Evolutionary conservation across 129 eudicot genomes (phyloP).

Genomic region (Centella asiatica): DNA sequence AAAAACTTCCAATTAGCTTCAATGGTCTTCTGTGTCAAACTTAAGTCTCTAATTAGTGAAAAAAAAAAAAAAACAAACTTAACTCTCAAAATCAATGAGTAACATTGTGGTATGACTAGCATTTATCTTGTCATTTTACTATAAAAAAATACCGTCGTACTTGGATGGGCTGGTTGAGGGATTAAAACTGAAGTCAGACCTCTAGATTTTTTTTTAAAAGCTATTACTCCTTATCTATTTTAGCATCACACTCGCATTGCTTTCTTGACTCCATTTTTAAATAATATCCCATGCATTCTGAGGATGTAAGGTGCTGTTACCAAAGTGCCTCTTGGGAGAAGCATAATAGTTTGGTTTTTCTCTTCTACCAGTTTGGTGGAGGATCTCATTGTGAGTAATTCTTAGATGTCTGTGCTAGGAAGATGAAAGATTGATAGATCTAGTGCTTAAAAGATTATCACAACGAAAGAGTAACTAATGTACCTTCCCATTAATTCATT

Average conservation of each 20-base stretch:
- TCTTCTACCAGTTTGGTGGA: too few relatives aligned
- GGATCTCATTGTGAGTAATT: too few relatives aligned
- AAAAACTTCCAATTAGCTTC: background rate
- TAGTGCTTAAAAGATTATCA: background rate
- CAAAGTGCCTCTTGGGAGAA: too few relatives aligned
- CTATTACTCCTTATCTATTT: too few relatives aligned
- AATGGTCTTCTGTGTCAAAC: background rate
- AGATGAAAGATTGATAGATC: background rate
- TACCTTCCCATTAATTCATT: background rate
- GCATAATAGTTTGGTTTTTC: too few relatives aligned
- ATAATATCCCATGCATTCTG: background rate
- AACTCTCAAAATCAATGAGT: background rate
- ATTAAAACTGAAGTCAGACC: background rate
- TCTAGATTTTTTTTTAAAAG: too few relatives aligned
- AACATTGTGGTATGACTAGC: background rate
- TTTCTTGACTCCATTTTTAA: background rate
- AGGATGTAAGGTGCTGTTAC: conserved; percentile 1
- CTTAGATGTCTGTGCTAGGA: too few relatives aligned
- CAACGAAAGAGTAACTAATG: background rate
- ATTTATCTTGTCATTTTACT: background rate
- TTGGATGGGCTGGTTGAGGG: background rate
- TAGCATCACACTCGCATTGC: too few relatives aligned
- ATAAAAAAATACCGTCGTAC: background rate
- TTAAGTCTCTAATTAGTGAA: too few relatives aligned
- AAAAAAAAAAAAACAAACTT: too few relatives aligned